Evolutionary conservation across 495 filamentous ascomycete genomes (phyloP).

Genomic region (Xylaria palmicola): DNA sequence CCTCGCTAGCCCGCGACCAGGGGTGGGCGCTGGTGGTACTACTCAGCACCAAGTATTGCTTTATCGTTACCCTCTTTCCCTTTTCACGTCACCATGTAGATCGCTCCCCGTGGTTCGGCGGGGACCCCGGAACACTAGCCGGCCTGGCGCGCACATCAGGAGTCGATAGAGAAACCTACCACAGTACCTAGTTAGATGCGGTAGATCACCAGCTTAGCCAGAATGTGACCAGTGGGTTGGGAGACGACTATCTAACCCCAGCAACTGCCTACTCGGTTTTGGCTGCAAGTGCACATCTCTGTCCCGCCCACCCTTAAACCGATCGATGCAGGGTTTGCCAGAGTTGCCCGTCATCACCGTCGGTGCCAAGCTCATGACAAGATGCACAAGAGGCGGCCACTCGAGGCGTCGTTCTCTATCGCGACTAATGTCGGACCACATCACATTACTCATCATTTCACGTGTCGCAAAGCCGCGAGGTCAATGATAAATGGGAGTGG

Average conservation of each 20-base stretch:
- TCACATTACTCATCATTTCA: not conserved
- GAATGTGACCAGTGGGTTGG: not conserved
- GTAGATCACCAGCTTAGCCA: not conserved
- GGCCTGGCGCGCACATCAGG: not conserved
- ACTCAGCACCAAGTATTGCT: not conserved
- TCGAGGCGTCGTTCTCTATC: not conserved
- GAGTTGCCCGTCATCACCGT: not conserved
- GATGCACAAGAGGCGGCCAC: not conserved
- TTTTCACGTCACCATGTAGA: not conserved
- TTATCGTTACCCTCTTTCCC: conserved; percentile 4
- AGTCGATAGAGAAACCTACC: too few species aligned
- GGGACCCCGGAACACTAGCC: not conserved
- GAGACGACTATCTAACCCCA: not conserved
- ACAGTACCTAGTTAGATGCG: too few species aligned
- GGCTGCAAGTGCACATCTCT: not conserved
- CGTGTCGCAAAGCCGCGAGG: not conserved
- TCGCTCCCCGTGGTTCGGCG: not conserved
- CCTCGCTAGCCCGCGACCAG: not conserved
- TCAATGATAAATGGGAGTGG: conserved; percentile 4
- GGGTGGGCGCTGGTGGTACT: not conserved
- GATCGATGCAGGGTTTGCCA: not conserved
- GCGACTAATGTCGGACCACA: not conserved
- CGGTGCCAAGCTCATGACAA: conserved; percentile 1
- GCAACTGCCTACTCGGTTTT: too few species aligned
- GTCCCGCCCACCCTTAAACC: not conserved